Evolutionary conservation across 164 flowering plant genomes (phyloP), one percentile per base, ranked within the genome.

Genomic region (Aristolochia californica): DNA sequence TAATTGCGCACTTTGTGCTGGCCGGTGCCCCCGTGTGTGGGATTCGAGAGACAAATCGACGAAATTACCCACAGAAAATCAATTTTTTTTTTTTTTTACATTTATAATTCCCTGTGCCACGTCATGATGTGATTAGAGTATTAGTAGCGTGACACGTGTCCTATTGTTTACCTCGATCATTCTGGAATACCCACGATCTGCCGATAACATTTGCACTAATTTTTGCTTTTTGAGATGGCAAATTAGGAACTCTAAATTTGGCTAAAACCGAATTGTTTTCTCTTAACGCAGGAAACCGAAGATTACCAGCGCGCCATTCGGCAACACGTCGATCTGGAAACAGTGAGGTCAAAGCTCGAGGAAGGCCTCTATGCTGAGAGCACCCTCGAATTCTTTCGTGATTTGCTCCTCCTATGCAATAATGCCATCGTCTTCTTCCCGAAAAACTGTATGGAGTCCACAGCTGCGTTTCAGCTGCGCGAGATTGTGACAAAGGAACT

Each of bases 401-500:
- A 85, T 5, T 67, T 84, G 13, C 77, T 89, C 22, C 79, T 87
- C 38, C 65, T 80, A 79, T 85, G 62, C 77, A 86, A 84, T 45
- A 80, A 85, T 62, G 58, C 78, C 18, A 72, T 82, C n/a, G 79
- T 77, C 83, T 86, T 74, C 64, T 64, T 75, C 55, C 75, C 72
- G 15, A 47, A 62, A 25, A 44, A 43, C 48, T 84, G 88, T 2
- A 22, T 56, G 0, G 90, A 89, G 48, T 72, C 66, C 16, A 13
- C 30, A 0, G 74, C 86, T 1, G 95, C 91, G 5, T 7, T 4
- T 7, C 68, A 75, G 17, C 80, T 87, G 1, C 73, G 86, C n/a
- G 45, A 57, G 24, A 66, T 83, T 3, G 69, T 87, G 28, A 61
- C 70, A 1, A 62, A 65, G 23, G 76, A 89, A 43, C 56, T 77